phyloP scores from a whole-genome alignment of 257 asterid species.

The Solanum peruvianum region DNA sequence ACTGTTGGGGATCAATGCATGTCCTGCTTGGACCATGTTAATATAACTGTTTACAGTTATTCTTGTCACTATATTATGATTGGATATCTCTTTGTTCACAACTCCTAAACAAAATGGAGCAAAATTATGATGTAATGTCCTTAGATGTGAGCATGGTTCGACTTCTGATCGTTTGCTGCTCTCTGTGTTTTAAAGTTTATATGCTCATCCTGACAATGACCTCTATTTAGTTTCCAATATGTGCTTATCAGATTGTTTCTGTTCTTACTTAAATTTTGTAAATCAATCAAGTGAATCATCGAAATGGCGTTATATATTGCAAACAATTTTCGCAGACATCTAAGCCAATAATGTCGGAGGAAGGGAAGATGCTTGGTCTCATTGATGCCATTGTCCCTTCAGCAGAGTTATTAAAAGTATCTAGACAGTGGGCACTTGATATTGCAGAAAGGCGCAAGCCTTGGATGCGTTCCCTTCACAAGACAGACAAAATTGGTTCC shows the following conservation, averaged over 20 bases:
- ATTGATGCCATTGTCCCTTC: conserved; percentile 76
- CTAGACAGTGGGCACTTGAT: conserved; percentile 81
- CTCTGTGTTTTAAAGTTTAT: neutral
- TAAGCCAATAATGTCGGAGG: conserved; percentile 62
- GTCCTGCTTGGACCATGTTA: neutral
- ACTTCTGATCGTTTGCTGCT: neutral
- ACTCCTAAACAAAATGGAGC: neutral
- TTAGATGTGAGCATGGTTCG: neutral
- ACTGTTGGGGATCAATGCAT: neutral
- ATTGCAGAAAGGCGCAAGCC: conserved; percentile 65
- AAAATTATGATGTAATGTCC: neutral
- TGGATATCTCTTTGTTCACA: neutral
- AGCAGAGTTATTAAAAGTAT: conserved; percentile 53
- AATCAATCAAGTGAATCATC: neutral
- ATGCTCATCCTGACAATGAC: neutral
- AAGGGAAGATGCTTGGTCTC: conserved; percentile 82
- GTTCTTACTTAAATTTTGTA: neutral
- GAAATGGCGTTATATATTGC: neutral
- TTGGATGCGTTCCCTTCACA: conserved; percentile 82
- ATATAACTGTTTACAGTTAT: neutral
- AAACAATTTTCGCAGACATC: conserved; percentile 41
- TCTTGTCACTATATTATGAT: neutral
- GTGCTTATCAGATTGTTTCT: neutral
- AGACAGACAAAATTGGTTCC: conserved; percentile 70
- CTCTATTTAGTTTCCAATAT: neutral